Base-by-base conservation (phyloP, 768 basidiomycete species). In the Collybiopsis confluens region DNA sequence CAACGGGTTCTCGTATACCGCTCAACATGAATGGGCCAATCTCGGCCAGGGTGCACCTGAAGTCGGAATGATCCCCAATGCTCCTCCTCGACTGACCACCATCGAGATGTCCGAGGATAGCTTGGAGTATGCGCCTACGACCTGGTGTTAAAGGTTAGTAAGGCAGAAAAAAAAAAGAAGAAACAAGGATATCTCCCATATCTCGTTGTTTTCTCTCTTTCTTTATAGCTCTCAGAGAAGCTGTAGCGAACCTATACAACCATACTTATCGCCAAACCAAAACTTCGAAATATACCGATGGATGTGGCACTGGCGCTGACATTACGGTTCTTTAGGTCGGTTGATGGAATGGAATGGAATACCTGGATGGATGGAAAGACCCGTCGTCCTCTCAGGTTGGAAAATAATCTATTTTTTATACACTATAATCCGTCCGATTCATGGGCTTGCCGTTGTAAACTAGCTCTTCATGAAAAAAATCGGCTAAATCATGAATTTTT, bases 241-340 rank as follows among this genome's bases (percentile, higher is more conserved):
- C n/a, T n/a, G n/a, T n/a, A n/a, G 95, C 95, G 10, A 73, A 88
- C 56, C 67, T 94, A 47, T 98, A 98, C 74, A 98, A 98, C 65
- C 73, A 79, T 46, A 89, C 87, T 2, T 96, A 96, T 66, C 82
- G 95, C 30, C 69, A 88, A 60, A 90, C 82, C 44, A 95, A 89
- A 70, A 55, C 68, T 7, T 92, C 88, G 59, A 78, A 95, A 60
- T 98, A 97, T 66, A 94, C 92, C 1, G 88, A 76, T 59, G 92
- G 95, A 70, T n/a, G n/a, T n/a, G n/a, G n/a, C n/a, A n/a, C n/a
- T n/a, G n/a, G n/a, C n/a, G n/a, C n/a, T n/a, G n/a, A n/a, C n/a
- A n/a, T n/a, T n/a, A n/a, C n/a, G n/a, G n/a, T n/a, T n/a, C n/a
- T n/a, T n/a, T n/a, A n/a, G n/a, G n/a, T n/a, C n/a, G n/a, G n/a